Percentiles rank a stretch among this genome's conserved stretches.
phyloP scores from a whole-genome alignment of 352 stramenopile genomes.

The Pythium phragmiticola region DNA sequence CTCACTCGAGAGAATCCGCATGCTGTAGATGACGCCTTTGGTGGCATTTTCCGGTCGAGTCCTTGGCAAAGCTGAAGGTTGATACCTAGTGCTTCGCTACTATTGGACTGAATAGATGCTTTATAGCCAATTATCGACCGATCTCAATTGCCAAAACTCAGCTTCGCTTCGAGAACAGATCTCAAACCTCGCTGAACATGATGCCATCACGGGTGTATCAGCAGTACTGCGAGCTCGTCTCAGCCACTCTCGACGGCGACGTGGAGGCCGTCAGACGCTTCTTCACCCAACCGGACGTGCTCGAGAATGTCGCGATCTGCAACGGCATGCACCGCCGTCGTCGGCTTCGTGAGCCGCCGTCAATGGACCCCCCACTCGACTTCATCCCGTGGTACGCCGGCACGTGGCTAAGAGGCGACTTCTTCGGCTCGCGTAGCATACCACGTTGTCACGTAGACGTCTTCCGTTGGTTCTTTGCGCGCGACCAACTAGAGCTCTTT shows the following conservation, averaged over 20 bases:
- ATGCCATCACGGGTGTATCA: neutral
- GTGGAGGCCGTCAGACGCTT: neutral
- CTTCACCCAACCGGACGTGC: neutral
- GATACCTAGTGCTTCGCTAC: too few species aligned
- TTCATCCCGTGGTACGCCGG: neutral
- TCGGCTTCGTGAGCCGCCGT: neutral
- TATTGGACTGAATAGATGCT: too few species aligned
- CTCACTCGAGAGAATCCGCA: too few species aligned
- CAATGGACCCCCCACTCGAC: neutral
- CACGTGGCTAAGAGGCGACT: too few species aligned
- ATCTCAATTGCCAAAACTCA: too few species aligned
- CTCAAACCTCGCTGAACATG: too few species aligned
- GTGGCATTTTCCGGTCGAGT: too few species aligned
- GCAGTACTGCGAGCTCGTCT: neutral
- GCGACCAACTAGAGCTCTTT: neutral
- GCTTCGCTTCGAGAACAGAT: too few species aligned
- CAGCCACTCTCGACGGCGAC: neutral
- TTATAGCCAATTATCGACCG: too few species aligned
- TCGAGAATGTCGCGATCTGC: neutral
- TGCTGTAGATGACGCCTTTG: too few species aligned
- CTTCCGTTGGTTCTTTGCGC: slow-evolving; percentile 8
- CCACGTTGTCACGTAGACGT: neutral
- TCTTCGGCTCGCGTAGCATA: neutral
- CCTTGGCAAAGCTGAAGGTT: too few species aligned
- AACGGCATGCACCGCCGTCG: neutral